Conservation (phyloP, 768 basidiomycete genomes). For the Tulasnella sp. region DNA sequence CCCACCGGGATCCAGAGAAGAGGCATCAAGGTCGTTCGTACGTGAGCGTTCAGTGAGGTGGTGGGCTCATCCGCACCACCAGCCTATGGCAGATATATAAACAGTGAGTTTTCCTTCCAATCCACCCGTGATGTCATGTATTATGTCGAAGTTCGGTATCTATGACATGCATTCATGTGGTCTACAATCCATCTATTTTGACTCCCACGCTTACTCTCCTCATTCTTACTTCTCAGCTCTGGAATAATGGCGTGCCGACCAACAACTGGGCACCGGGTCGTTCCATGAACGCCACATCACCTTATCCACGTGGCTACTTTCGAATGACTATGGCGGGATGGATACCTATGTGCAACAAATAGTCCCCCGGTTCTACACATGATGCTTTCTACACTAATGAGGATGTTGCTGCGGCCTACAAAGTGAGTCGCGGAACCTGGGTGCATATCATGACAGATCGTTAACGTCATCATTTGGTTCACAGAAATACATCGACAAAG, state of each 20-base stretch:
- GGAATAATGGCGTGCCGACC: conserved; percentile 5
- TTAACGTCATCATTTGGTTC: not conserved
- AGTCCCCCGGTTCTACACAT: conserved; percentile 1
- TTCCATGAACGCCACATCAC: not conserved
- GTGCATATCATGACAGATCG: not conserved
- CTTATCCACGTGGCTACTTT: conserved; percentile 7
- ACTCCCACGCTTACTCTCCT: no score
- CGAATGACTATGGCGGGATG: conserved; percentile 14
- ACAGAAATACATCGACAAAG: conserved; percentile 8
- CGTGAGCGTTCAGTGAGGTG: conserved; percentile 12
- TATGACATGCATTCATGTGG: not conserved
- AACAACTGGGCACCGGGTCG: conserved; percentile 11
- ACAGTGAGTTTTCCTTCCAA: not conserved
- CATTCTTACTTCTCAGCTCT: no score
- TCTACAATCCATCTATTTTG: no score
- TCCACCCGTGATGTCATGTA: not conserved
- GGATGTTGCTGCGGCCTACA: conserved; percentile 4
- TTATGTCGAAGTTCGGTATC: no score
- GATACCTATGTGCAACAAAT: conserved; percentile 16
- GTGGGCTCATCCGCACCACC: not conserved
- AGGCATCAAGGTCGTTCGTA: conserved; percentile 10
- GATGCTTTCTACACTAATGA: conserved; percentile 17
- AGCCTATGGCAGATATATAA: conserved; percentile 6
- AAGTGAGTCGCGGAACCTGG: no score
- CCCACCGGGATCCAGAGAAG: not conserved